These are phyloP conservation scores for Luffa acutangula DNA, from an alignment of 306 rosid genomes.

Conservation along the genomic window DNA sequence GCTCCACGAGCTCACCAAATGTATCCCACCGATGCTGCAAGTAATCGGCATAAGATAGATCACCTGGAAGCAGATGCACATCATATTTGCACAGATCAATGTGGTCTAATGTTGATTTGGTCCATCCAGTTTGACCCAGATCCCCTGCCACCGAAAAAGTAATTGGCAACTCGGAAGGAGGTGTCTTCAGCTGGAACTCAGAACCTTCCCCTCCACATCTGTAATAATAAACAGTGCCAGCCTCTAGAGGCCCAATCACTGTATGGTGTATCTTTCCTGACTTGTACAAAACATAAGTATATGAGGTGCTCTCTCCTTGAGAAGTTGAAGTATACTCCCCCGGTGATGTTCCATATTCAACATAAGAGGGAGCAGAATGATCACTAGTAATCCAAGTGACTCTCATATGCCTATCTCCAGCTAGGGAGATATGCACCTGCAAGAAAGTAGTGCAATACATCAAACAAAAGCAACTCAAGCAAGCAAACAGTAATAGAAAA, in stretches of 20 bases:
- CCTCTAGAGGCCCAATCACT: slow-evolving; percentile 77
- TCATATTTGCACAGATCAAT: slow-evolving; percentile 67
- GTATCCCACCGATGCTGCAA: slow-evolving; percentile 75
- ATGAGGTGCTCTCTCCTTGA: slow-evolving; percentile 73
- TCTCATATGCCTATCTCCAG: slow-evolving; percentile 76
- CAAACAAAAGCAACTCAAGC: not conserved
- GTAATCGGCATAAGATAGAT: slow-evolving; percentile 85
- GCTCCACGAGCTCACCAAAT: slow-evolving; percentile 82
- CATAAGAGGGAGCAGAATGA: slow-evolving; percentile 50
- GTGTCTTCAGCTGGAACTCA: slow-evolving; percentile 71
- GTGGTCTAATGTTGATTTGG: slow-evolving; percentile 73
- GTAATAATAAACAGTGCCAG: slow-evolving; percentile 54
- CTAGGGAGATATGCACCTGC: slow-evolving; percentile 86
- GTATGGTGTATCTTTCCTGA: slow-evolving; percentile 90
- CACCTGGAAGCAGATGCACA: slow-evolving; percentile 84
- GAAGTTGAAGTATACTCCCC: slow-evolving; percentile 41
- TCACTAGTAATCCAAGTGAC: slow-evolving; percentile 65
- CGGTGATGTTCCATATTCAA: slow-evolving; percentile 66
- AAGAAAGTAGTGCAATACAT: slow-evolving; percentile 13
- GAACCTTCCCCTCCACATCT: slow-evolving; percentile 73
- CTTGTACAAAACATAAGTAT: slow-evolving; percentile 49
- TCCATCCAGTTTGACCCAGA: slow-evolving; percentile 92
- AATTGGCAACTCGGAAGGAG: slow-evolving; percentile 73
- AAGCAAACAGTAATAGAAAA: not conserved
- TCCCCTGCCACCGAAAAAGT: slow-evolving; percentile 87